Evolutionary conservation across 108 stramenopile genomes (phyloP).

Genomic region (Skeletonema potamos): DNA sequence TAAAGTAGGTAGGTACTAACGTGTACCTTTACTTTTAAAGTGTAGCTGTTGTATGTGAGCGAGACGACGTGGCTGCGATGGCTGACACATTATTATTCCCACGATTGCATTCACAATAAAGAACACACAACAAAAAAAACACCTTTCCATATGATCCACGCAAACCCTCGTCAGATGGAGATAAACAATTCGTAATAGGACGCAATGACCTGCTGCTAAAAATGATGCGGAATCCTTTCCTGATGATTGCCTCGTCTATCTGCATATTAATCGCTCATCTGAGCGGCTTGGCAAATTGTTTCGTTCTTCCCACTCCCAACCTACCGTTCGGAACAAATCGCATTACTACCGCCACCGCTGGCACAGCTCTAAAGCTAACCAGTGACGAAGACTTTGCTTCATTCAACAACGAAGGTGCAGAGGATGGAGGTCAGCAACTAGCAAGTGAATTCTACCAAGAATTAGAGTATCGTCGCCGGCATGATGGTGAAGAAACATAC

Average conservation of each 20-base stretch:
- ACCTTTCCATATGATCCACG: too few species aligned
- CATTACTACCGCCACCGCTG: background rate
- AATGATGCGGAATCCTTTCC: background rate
- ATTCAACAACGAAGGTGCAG: background rate
- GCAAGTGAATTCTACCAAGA: constrained; percentile 30
- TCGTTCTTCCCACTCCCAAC: background rate
- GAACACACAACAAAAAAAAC: too few species aligned
- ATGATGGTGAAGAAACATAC: constrained; percentile 4
- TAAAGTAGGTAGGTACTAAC: too few species aligned
- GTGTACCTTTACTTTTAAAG: too few species aligned
- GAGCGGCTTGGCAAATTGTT: background rate
- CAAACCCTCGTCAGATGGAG: too few species aligned
- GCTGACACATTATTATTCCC: too few species aligned
- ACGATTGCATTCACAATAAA: too few species aligned
- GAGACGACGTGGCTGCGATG: too few species aligned
- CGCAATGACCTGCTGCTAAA: too few species aligned
- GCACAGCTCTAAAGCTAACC: background rate
- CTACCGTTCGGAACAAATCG: background rate
- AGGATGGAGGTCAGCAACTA: constrained; percentile 14
- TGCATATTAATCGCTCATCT: background rate
- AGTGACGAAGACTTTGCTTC: constrained; percentile 4
- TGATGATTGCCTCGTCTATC: background rate
- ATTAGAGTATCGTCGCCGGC: constrained; percentile 14
- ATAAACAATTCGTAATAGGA: too few species aligned
- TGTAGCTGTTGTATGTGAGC: too few species aligned